Conservation (phyloP, 345 rosid genomes). For the Murraya paniculata region DNA sequence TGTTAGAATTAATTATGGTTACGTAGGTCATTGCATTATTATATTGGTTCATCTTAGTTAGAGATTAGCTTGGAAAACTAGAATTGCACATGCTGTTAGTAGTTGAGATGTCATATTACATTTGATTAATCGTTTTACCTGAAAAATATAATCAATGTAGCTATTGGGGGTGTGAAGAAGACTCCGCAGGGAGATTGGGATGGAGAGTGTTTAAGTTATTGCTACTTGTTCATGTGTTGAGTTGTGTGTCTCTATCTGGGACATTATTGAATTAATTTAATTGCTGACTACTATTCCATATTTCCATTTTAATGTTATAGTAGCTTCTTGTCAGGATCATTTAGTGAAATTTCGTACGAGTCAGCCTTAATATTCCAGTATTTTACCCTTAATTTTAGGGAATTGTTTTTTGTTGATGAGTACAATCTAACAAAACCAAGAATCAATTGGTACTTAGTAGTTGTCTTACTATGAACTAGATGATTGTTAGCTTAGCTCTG, state of each 20-base stretch:
- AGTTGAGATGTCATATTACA: constrained; percentile 18
- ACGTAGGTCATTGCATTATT: background rate
- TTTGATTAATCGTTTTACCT: background rate
- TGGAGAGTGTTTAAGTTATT: background rate
- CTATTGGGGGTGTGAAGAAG: background rate
- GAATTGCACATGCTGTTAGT: constrained; percentile 25
- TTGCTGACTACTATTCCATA: background rate
- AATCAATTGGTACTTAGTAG: background rate
- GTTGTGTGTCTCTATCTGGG: background rate
- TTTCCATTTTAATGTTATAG: background rate
- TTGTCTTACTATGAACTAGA: background rate
- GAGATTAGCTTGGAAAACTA: constrained; percentile 7
- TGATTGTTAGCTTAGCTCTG: constrained; percentile 1
- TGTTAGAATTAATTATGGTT: background rate
- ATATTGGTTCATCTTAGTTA: background rate
- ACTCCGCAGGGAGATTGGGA: background rate
- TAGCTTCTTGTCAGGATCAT: constrained; percentile 3
- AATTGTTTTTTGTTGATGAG: constrained; percentile 14
- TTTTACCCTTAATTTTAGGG: constrained; percentile 11
- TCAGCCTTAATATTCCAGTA: background rate
- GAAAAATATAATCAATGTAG: background rate
- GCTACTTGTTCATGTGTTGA: background rate
- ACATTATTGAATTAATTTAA: background rate
- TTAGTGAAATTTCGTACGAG: constrained; percentile 6
- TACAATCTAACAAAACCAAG: background rate